Conservation (phyloP, 2,329 filamentous ascomycete genomes). For the Coleophoma cylindrospora region DNA sequence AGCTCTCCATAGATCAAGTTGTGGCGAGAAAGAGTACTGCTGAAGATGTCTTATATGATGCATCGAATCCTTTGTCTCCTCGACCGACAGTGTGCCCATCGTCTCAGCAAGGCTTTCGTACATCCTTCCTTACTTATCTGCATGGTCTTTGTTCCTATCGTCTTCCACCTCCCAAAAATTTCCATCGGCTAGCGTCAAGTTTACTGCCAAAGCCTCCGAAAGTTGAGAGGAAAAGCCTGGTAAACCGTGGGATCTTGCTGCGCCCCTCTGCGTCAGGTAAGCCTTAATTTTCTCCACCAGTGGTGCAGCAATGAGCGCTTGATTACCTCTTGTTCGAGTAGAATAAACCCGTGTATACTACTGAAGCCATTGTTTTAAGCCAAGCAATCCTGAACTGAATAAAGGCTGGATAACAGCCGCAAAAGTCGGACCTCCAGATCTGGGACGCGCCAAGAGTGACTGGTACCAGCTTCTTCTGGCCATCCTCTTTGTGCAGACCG, state of each 20-base stretch:
- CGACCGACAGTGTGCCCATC: too few relatives aligned
- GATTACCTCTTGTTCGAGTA: conserved; percentile 4
- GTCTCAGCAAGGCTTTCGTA: too few relatives aligned
- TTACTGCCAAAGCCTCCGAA: too few relatives aligned
- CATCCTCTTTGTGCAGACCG: neutral
- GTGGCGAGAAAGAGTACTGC: too few relatives aligned
- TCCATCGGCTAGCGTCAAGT: too few relatives aligned
- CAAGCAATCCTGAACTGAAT: neutral
- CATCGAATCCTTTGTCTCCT: too few relatives aligned
- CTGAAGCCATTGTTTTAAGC: neutral
- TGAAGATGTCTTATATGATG: too few relatives aligned
- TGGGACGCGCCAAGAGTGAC: neutral
- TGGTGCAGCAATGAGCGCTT: conserved; percentile 12
- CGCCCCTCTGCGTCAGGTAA: conserved; percentile 8
- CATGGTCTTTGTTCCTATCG: too few relatives aligned
- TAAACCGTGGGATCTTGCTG: conserved; percentile 5
- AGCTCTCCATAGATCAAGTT: too few relatives aligned
- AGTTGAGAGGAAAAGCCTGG: conserved; percentile 4
- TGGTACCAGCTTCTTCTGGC: neutral
- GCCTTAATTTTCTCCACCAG: conserved; percentile 6
- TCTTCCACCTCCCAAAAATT: too few relatives aligned
- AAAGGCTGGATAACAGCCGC: neutral
- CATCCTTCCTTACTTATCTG: too few relatives aligned
- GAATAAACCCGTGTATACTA: neutral
- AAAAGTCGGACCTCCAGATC: neutral